Base-by-base conservation (phyloP, 1,139 yeast species). In the Taphrina populina region DNA sequence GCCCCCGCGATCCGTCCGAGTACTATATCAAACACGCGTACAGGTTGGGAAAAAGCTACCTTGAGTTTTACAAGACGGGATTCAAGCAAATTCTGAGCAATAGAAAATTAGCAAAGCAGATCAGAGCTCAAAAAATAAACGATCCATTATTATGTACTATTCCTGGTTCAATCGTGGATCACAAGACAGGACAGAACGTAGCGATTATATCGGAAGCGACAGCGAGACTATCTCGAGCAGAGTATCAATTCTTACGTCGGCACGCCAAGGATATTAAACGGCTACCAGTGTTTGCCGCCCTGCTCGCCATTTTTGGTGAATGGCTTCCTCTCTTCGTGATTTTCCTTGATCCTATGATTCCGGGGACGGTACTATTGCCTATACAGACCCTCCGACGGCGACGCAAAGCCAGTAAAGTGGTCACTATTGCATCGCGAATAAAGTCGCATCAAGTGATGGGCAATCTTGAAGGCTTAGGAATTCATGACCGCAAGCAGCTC, bases 311-410 rank as follows among this genome's bases (percentile, higher is more conserved):
- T 4, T 39, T 49, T 17, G 54, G 54, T 23, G 54, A 49, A 13
- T 49, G 54, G 54, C 33, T 49, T 5, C 54, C 54, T n/a, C 54
- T 49, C 3, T 39, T 49, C 10, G 54, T 49, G 15, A 37, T 49
- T 26, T 37, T 49, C 15, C 46, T 49, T 7, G 46, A 32, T 13
- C 54, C 54, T 2, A 13, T 49, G 32, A 32, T 49, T 19, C 54
- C 54, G 4, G 46, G 54, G 10, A 49, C 54, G 3, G 54, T 49
- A 11, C 37, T 49, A 10, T 32, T 49, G 23, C 54, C 46, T 17
- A 13, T 17, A 8, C 54, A 49, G 10, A 17, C 39, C 13, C 8
- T 23, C 7, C 37, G 30, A n/a, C 17, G 54, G n/a, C 33, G 54
- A 15, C 33, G 23, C 15, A 49, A 49, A 21, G 8, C 36, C 11